A percentile compares a stretch with the other conserved stretches of the same genome.
These are phyloP conservation scores for Debaryomyces nepalensis DNA, from an alignment of 1,139 yeast genomes.

Conservation along the genomic window DNA sequence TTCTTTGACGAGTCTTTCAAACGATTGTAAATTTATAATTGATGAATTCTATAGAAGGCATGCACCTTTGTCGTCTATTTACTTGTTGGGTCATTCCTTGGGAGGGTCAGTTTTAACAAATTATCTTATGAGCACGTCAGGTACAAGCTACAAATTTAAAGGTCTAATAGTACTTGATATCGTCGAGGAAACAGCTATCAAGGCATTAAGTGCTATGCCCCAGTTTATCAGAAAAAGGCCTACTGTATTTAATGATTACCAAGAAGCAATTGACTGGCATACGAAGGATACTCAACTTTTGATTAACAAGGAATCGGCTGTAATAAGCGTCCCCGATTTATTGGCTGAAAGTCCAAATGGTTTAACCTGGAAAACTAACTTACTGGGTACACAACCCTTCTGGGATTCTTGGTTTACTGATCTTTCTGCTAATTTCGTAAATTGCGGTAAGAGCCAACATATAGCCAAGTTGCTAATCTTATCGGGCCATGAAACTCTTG, in stretches of 20 bases:
- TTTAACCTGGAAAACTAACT: constrained; percentile 66
- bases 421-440: constrained; percentile 66
- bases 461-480: constrained; percentile 74
- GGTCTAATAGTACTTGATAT: constrained; percentile 87
- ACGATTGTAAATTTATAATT: constrained; percentile 60
- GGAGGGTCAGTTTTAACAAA: constrained; percentile 87
- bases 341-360: constrained; percentile 31
- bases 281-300: constrained; percentile 54
- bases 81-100: constrained; percentile 85
- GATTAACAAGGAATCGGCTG: constrained; percentile 64
- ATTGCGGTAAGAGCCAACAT: constrained; percentile 27
- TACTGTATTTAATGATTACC: constrained; percentile 49
- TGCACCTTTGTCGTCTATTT: constrained; percentile 24
- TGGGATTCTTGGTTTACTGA: constrained; percentile 87
- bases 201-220: constrained; percentile 70
- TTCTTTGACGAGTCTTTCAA: constrained; percentile 54
- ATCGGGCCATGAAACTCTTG: constrained; percentile 92
- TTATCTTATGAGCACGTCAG: constrained; percentile 26
- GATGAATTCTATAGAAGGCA: constrained; percentile 34
- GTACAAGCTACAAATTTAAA: constrained; percentile 33
- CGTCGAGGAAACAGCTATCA: constrained; percentile 89
- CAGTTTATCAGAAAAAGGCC: constrained; percentile 69
- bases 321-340: constrained; percentile 75
- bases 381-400: constrained; percentile 59
- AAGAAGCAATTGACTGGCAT: constrained; percentile 86